Evolutionary conservation across 176 grass and related monocot genomes (phyloP).

Genomic region (Cenchrus fungigraminus): DNA sequence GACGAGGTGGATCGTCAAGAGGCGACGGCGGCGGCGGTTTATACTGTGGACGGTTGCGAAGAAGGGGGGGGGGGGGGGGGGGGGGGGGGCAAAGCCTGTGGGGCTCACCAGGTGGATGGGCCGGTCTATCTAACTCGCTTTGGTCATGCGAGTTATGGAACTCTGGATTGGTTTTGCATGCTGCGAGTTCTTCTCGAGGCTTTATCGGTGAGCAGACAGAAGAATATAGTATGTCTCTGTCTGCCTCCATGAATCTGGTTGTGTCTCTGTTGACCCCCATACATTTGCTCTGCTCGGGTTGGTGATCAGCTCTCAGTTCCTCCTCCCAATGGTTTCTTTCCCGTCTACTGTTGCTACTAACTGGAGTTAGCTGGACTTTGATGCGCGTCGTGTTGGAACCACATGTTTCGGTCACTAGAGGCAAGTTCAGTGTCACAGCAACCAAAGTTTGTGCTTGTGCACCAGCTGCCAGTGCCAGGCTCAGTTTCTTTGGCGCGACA

Average conservation of each 20-base stretch:
- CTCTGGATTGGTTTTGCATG: neutral
- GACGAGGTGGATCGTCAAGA: neutral
- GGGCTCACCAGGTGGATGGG: conserved; percentile 42
- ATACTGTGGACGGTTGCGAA: conserved; percentile 41
- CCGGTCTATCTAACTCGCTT: conserved; percentile 47
- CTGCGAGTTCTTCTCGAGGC: neutral
- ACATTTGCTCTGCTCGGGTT: neutral
- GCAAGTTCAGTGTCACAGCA: neutral
- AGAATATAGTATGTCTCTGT: conserved; percentile 19
- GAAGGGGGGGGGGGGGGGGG: too few relatives aligned
- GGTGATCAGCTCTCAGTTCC: conserved; percentile 23
- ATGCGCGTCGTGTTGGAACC: neutral
- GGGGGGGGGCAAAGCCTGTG: neutral
- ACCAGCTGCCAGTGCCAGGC: neutral
- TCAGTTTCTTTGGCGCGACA: neutral
- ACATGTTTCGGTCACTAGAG: neutral
- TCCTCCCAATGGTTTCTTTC: neutral
- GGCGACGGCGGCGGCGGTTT: conserved; percentile 36
- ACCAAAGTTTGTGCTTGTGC: neutral
- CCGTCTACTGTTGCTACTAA: neutral
- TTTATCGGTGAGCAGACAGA: conserved; percentile 44
- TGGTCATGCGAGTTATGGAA: neutral
- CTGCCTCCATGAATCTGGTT: neutral
- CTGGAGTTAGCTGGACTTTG: neutral
- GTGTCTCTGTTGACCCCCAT: neutral